Conservation (phyloP, 805 yeast species). For the Lipomyces starkeyi region DNA sequence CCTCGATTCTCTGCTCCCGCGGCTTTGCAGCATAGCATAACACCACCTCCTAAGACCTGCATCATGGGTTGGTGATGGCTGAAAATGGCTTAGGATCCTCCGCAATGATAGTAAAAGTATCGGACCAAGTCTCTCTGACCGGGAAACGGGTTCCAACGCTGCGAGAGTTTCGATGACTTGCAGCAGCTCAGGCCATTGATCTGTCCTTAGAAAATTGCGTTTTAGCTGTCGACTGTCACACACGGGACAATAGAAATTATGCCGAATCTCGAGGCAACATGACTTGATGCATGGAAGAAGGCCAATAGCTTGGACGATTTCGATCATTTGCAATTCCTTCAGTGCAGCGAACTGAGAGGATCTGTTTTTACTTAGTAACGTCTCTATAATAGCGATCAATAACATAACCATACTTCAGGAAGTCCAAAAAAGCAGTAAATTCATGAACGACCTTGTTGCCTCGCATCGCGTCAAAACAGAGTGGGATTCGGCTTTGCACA, state of each 20-base stretch:
- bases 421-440: background rate
- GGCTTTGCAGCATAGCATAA: slow-evolving; percentile 8
- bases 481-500: background rate
- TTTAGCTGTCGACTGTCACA: background rate
- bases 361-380: background rate
- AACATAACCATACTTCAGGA: background rate
- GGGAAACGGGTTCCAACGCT: background rate
- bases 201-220: background rate
- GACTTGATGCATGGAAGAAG: slow-evolving; percentile 10
- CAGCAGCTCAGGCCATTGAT: slow-evolving; percentile 8
- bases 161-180: slow-evolving; percentile 4
- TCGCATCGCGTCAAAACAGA: background rate
- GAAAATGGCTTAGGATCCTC: slow-evolving; percentile 13
- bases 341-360: background rate
- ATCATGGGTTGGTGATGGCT: background rate
- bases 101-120: slow-evolving; percentile 1
- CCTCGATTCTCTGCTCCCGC: slow-evolving; percentile 10
- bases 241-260: slow-evolving; percentile 1
- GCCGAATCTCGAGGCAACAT: background rate
- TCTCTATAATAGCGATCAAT: background rate
- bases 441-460: background rate
- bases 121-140: background rate
- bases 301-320: slow-evolving; percentile 2
- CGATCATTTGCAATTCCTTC: background rate
- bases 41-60: slow-evolving; percentile 5